Base-by-base conservation (phyloP, 805 yeast genomes). In the Candida insectalens region DNA sequence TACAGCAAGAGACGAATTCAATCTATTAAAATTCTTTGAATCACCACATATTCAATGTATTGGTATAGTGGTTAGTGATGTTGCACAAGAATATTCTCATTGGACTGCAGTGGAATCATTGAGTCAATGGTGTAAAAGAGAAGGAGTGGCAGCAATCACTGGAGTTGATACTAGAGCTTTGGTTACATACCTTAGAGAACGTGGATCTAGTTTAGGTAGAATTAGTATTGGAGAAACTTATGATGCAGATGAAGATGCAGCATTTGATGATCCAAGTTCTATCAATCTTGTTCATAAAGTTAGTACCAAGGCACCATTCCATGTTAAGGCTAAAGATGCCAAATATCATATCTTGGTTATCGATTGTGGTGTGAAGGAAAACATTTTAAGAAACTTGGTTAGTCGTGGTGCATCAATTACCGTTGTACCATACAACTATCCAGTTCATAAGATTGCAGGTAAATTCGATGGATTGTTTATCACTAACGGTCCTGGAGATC, bases 71-170 rank as follows among this genome's bases (percentile, higher is more conserved):
- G 98, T 92, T 19, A 83, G 95, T 28, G 96, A 92, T 53, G 95
- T 75, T 36, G 97, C 98, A 16, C 72, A 88, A 70, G 73, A 87
- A 56, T 85, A 89, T 61, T 84, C 96, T n/a, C 99, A 92, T 59
- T 92, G 98, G 98, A 88, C 97, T 25, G 99, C 99, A 3, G 95
- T 92, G 22, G 97, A 92, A 65, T 80, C 94, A 14, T 70, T 92
- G 38, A 82, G 84, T 39, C 83, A 83, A 48, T 92, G 97, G 98
- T 92, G 98, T 66, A 75, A 83, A 61, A 78, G 95, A 55, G 94
- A 87, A 48, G 95, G 95, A 28, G 92, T 94, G 36, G 94, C 97
- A 36, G 94, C 96, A 30, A 82, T 92, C 49, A 76, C 96, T 28
- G 98, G 96, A 41, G 96, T 92, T 30, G 99, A 92, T 60, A 92